phyloP scores from a whole-genome alignment of 225 moss, liverwort and hornwort species.

The Climacium dendroides region DNA sequence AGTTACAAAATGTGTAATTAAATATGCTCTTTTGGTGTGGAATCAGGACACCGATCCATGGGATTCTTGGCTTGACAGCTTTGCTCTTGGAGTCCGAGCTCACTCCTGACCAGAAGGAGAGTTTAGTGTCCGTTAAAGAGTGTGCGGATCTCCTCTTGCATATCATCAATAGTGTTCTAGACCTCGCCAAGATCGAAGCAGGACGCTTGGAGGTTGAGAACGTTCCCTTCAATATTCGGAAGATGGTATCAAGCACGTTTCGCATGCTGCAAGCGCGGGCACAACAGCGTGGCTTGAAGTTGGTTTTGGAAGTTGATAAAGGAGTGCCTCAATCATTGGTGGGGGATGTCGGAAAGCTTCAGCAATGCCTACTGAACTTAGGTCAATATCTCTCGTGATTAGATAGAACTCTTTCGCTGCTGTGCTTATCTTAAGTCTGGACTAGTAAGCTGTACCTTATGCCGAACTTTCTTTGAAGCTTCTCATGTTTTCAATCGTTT shows the following conservation, averaged over 20 bases:
- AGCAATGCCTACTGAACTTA: conserved; percentile 74
- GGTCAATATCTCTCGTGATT: conserved; percentile 12
- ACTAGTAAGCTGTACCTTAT: neutral
- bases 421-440: neutral
- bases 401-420: neutral
- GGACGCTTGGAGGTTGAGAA: conserved; percentile 78
- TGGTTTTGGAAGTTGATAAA: conserved; percentile 58
- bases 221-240: conserved; percentile 64
- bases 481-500: neutral
- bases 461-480: neutral
- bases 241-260: conserved; percentile 58
- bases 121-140: conserved; percentile 63
- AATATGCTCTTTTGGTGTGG: neutral
- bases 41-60: conserved; percentile 88
- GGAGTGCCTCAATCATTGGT: conserved; percentile 49
- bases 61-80: conserved; percentile 79
- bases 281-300: conserved; percentile 48
- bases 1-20: neutral
- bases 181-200: conserved; percentile 87
- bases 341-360: conserved; percentile 80
- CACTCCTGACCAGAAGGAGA: conserved; percentile 65
- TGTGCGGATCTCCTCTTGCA: conserved; percentile 92
- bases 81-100: conserved; percentile 69
- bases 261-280: conserved; percentile 83
- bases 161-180: conserved; percentile 88